Evolutionary conservation across 2,329 filamentous ascomycete genomes (phyloP).

Genomic region (Trichoderma semiorbis): DNA sequence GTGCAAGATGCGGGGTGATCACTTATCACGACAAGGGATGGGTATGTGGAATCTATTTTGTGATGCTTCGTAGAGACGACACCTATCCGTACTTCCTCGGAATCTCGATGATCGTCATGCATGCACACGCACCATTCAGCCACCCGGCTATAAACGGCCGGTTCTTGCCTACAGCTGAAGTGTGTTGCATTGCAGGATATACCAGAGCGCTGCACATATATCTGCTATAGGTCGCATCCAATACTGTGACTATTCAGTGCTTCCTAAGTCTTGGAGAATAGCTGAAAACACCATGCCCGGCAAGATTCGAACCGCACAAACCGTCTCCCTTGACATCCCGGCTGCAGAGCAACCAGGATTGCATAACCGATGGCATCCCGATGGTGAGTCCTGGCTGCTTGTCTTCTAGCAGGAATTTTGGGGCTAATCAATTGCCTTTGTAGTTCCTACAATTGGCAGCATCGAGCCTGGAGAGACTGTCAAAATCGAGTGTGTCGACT

Average conservation of each 20-base stretch:
- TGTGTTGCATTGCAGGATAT: not conserved
- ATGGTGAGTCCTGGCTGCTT: conserved; percentile 53
- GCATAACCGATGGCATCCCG: conserved; percentile 91
- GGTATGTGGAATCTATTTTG: not conserved
- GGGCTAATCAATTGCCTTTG: not conserved
- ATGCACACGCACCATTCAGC: not conserved
- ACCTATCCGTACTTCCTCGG: not conserved
- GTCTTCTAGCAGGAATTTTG: too few relatives aligned
- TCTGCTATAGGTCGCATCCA: not conserved
- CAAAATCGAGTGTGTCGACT: conserved; percentile 90
- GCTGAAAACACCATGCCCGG: conserved; percentile 29
- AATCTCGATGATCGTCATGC: not conserved
- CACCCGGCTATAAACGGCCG: not conserved
- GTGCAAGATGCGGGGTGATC: not conserved
- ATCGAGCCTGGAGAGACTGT: conserved; percentile 84
- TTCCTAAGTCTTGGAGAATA: not conserved
- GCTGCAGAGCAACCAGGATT: conserved; percentile 66
- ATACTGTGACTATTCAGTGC: not conserved
- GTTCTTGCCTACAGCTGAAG: not conserved
- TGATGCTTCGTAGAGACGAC: not conserved
- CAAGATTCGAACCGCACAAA: conserved; percentile 60
- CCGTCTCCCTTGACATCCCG: conserved; percentile 56
- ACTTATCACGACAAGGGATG: not conserved
- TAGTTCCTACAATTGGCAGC: conserved; percentile 69
- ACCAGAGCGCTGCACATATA: not conserved